phyloP scores from a whole-genome alignment of 2,329 filamentous ascomycete species.

The Aphanoascus verrucosus region DNA sequence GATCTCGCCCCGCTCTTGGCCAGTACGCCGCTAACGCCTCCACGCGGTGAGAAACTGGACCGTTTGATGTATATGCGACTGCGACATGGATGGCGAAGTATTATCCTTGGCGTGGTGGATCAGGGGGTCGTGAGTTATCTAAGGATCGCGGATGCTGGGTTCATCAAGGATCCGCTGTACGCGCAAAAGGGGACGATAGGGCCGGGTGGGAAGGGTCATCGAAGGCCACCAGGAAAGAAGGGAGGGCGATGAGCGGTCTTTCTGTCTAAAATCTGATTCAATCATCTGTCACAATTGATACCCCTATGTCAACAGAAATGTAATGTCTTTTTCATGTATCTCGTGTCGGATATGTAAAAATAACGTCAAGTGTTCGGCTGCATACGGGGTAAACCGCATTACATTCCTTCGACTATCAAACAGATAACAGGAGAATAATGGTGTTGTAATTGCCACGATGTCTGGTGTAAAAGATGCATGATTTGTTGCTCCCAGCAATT shows the following conservation, averaged over 20 bases:
- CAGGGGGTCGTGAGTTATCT: constrained; percentile 83
- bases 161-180: constrained; percentile 63
- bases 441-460: too few species aligned
- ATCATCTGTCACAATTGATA: constrained; percentile 2
- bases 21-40: constrained; percentile 60
- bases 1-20: constrained; percentile 63
- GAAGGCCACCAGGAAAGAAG: constrained; percentile 18
- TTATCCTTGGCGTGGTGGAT: constrained; percentile 79
- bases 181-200: constrained; percentile 32
- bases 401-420: too few species aligned
- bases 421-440: too few species aligned
- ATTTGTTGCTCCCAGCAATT: background rate
- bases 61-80: constrained; percentile 60
- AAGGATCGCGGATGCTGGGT: constrained; percentile 66
- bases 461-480: background rate
- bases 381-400: too few species aligned
- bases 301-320: background rate
- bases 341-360: too few species aligned
- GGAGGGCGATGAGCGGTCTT: constrained; percentile 16
- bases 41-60: constrained; percentile 38
- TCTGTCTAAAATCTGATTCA: background rate
- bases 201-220: constrained; percentile 23
- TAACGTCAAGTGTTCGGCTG: too few species aligned
- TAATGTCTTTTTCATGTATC: too few species aligned
- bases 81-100: constrained; percentile 74